Conservation (phyloP, 2,329 filamentous ascomycete species). For the Sordariomycetes sp. region DNA sequence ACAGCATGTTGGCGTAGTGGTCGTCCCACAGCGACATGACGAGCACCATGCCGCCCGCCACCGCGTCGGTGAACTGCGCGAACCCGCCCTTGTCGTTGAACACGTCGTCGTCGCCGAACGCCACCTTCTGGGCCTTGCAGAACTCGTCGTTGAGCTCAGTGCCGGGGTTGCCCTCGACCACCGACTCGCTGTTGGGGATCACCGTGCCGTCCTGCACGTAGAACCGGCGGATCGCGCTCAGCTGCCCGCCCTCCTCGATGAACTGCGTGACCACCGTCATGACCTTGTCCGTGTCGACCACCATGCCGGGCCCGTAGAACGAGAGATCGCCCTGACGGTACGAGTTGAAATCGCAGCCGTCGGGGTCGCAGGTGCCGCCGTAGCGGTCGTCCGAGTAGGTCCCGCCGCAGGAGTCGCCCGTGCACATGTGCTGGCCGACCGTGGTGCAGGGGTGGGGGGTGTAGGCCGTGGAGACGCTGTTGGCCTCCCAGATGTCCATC, state of each 20-base stretch:
- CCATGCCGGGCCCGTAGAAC: constrained; percentile 49
- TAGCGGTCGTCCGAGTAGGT: constrained; percentile 39
- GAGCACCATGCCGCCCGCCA: constrained; percentile 50
- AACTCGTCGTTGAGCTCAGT: constrained; percentile 42
- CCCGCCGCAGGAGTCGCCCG: constrained; percentile 29
- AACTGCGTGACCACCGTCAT: constrained; percentile 26
- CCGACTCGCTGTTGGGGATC: constrained; percentile 30
- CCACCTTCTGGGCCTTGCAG: constrained; percentile 44
- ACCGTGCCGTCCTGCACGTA: constrained; percentile 49
- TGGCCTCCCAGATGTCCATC: constrained; percentile 38
- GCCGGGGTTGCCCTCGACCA: constrained; percentile 32
- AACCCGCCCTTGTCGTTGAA: constrained; percentile 47
- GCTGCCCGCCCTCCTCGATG: background rate
- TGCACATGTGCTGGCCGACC: constrained; percentile 24
- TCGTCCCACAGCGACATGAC: constrained; percentile 48
- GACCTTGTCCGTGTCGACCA: constrained; percentile 44
- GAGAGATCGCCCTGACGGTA: constrained; percentile 49
- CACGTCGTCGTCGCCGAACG: constrained; percentile 38
- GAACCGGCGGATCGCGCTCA: constrained; percentile 17
- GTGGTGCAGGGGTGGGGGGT: constrained; percentile 46
- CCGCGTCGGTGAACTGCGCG: constrained; percentile 39
- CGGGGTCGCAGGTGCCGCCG: constrained; percentile 48
- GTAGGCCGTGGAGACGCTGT: background rate
- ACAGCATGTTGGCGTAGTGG: constrained; percentile 57
- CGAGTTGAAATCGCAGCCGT: constrained; percentile 56